These are phyloP conservation scores for Sporothrix sp. DNA, from an alignment of 2,329 filamentous ascomycete genomes.

Conservation along the genomic window DNA sequence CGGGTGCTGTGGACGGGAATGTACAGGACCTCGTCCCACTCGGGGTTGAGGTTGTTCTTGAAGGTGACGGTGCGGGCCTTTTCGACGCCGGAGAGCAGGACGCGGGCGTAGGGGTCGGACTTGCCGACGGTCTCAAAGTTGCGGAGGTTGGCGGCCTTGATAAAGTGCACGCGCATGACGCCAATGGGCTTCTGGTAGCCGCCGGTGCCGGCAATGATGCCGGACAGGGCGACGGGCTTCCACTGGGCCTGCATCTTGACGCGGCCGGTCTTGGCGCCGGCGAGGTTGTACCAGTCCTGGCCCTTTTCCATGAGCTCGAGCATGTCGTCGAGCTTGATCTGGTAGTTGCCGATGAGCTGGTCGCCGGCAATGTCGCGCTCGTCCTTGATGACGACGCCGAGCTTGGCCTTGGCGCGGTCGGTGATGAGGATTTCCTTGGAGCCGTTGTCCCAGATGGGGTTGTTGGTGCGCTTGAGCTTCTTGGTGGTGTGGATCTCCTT, in stretches of 20 bases:
- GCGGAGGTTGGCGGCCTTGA: constrained; percentile 69
- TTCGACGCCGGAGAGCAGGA: constrained; percentile 80
- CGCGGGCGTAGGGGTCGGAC: constrained; percentile 87
- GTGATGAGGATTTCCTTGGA: constrained; percentile 93
- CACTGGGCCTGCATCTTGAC: constrained; percentile 88
- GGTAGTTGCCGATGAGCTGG: constrained; percentile 79
- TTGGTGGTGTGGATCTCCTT: constrained; percentile 84
- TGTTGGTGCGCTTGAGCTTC: constrained; percentile 93
- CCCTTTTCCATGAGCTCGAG: constrained; percentile 83
- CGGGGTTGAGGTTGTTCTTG: constrained; percentile 88
- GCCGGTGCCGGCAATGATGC: constrained; percentile 64
- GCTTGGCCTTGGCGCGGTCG: constrained; percentile 78
- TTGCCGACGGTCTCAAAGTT: constrained; percentile 95
- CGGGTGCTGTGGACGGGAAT: constrained; percentile 77
- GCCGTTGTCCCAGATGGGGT: constrained; percentile 89
- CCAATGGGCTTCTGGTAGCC: constrained; percentile 91
- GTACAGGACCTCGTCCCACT: constrained; percentile 94
- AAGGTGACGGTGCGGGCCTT: constrained; percentile 91
- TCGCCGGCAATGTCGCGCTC: constrained; percentile 78
- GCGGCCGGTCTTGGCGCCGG: constrained; percentile 70
- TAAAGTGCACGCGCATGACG: constrained; percentile 89
- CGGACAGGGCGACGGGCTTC: constrained; percentile 86
- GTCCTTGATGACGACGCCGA: constrained; percentile 91
- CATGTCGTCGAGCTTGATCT: constrained; percentile 93
- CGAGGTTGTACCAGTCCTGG: constrained; percentile 90